Base-by-base conservation (phyloP, 257 asterid genomes). In the Scutellaria barbata region DNA sequence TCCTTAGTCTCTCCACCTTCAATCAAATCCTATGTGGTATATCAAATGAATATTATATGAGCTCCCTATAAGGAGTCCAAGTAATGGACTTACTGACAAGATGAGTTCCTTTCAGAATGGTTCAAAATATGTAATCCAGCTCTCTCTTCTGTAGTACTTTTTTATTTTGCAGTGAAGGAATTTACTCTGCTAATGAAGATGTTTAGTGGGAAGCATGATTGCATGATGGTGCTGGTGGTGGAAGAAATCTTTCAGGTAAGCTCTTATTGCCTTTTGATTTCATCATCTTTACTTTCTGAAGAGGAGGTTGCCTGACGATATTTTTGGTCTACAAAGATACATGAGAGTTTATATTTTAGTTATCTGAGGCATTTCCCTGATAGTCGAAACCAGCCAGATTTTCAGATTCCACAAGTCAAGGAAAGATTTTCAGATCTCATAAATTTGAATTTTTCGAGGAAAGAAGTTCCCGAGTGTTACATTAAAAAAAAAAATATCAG, bases 191-290 rank as follows among this genome's bases (percentile, higher is more conserved):
- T 20, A 52, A n/a, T 30, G 53, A 17, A 51, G 52, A 51, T 51
- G 8, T 35, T 66, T 14, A 37, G 40, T 35, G 35, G 35, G 60
- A 59, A 66, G 59, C 47, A 66, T 33, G 33, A 1, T 51, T 16
- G 50, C 9, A 11, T 9, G 55, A 63, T 20, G 37, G n/a, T 54
- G 40, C 20, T 69, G 35, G 22, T 55, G 66, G 40, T 69, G 39
- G 65, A 69, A 69, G 25, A 56, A 22, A 22, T 40, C 11, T 39
- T 43, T 5, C 16, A 41, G 5, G 47, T 25, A 39, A 51, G 62
- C 13, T 12, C 41, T 14, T 13, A 22, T 8, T 5, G 22, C 10
- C 16, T 58, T 41, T n/a, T 16, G 14, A 4, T 5, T 54, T 68
- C 6, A 42, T 10, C 55, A 12, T 55, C 12, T 7, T 55, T 55